Evolutionary conservation across 371 early-diverging fungal species (phyloP).

Genomic region (Gilbertella persicaria): DNA sequence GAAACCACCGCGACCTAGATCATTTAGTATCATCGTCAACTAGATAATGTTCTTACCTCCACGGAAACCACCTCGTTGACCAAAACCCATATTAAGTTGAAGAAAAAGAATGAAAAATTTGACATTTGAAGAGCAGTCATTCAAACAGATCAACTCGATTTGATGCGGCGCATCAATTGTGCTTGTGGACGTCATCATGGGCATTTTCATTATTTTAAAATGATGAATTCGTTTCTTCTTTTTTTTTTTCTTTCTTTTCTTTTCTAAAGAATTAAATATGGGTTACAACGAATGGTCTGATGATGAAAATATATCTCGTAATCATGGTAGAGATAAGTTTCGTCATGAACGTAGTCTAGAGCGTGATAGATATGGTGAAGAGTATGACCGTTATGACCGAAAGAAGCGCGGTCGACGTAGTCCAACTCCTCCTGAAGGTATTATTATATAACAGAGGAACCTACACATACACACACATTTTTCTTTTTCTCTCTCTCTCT

Average conservation of each 20-base stretch:
- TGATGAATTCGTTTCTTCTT: too few species aligned
- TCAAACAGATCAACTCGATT: too few species aligned
- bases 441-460: not conserved
- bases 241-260: too few species aligned
- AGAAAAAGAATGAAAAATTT: not conserved
- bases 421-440: slow-evolving; percentile 55
- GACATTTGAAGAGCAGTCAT: too few species aligned
- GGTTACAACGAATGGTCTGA: slow-evolving; percentile 52
- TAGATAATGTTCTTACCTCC: slow-evolving; percentile 45
- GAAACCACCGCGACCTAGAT: slow-evolving; percentile 65
- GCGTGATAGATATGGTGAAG: slow-evolving; percentile 63
- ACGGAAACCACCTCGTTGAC: slow-evolving; percentile 46
- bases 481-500: slow-evolving; percentile 6
- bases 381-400: slow-evolving; percentile 49
- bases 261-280: too few species aligned
- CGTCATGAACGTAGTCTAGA: slow-evolving; percentile 73
- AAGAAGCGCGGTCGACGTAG: slow-evolving; percentile 46
- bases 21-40: slow-evolving; percentile 38
- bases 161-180: too few species aligned
- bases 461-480: not conserved
- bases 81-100: not conserved
- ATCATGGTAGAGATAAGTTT: slow-evolving; percentile 68
- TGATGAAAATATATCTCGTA: slow-evolving; percentile 52
- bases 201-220: too few species aligned
- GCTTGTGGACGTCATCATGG: too few species aligned